phyloP scores from a whole-genome alignment of 23 red algal genomes.

The Pyropia haitanensis region DNA sequence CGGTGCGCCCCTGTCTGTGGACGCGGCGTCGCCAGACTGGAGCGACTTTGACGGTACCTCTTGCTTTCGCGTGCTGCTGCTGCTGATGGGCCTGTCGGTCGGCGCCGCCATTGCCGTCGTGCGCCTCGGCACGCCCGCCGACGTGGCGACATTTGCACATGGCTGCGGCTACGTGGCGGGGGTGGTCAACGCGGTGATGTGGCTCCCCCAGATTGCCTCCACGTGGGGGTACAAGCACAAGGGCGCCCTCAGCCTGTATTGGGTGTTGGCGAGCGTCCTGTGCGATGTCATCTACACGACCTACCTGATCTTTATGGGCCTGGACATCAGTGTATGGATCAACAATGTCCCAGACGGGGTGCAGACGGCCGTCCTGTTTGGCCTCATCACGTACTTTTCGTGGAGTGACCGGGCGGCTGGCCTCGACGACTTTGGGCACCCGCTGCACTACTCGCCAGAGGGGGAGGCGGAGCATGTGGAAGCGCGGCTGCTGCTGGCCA shows the following conservation, averaged over 20 bases:
- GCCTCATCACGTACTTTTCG: constrained; percentile 32
- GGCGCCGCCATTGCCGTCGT: constrained; percentile 8
- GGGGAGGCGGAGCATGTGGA: too few relatives aligned
- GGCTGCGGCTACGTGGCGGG: constrained; percentile 42
- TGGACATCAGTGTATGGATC: constrained; percentile 61
- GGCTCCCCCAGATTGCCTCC: constrained; percentile 70
- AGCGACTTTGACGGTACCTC: constrained; percentile 23
- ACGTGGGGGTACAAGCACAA: constrained; percentile 56
- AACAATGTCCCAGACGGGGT: constrained; percentile 82
- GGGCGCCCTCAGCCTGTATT: constrained; percentile 50
- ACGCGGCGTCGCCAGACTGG: constrained; percentile 1
- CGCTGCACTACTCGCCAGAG: too few relatives aligned
- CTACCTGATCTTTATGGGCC: constrained; percentile 39
- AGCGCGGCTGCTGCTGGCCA: too few relatives aligned
- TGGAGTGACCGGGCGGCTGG: constrained; percentile 16
- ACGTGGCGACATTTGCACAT: constrained; percentile 29
- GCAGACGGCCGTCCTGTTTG: constrained; percentile 35
- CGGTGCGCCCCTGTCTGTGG: neutral
- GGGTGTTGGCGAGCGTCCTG: constrained; percentile 61
- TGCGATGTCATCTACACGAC: constrained; percentile 59
- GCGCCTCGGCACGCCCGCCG: neutral
- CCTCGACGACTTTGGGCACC: constrained; percentile 21
- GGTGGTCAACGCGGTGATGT: constrained; percentile 64
- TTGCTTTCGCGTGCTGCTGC: constrained; percentile 36
- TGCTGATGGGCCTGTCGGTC: too few relatives aligned